These are phyloP conservation scores for Syncephalastrum racemosum DNA, from an alignment of 371 early-diverging fungal genomes.

Conservation along the genomic window DNA sequence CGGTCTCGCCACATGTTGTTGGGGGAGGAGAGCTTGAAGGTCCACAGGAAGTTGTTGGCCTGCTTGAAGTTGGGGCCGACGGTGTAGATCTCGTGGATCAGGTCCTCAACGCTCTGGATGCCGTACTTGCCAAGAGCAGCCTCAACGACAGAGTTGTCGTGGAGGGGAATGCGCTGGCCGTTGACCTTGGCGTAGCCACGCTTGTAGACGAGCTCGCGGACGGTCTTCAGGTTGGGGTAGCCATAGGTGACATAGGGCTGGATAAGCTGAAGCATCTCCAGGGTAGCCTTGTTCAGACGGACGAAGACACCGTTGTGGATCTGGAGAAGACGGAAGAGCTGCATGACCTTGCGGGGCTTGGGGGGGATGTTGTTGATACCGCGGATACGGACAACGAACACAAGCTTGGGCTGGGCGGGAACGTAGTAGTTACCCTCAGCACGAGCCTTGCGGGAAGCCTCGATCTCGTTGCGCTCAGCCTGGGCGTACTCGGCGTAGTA, in stretches of 20 bases:
- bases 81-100: slow-evolving; percentile 98
- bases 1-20: slow-evolving; percentile 94
- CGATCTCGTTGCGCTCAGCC: slow-evolving; percentile 86
- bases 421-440: slow-evolving; percentile 92
- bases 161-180: slow-evolving; percentile 95
- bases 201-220: slow-evolving; percentile 99
- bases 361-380: slow-evolving; percentile 99
- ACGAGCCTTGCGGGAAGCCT: slow-evolving; percentile 92
- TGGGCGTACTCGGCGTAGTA: slow-evolving; percentile 94
- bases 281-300: slow-evolving; percentile 97
- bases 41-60: slow-evolving; percentile 99
- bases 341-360: slow-evolving; percentile 99
- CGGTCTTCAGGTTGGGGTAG: slow-evolving; percentile 97
- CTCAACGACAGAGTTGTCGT: slow-evolving; percentile 97
- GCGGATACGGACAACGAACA: slow-evolving; percentile 96
- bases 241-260: slow-evolving; percentile 98
- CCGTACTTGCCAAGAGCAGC: slow-evolving; percentile 92
- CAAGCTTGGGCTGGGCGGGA: slow-evolving; percentile 96
- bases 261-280: slow-evolving; percentile 98
- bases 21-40: slow-evolving; percentile 99
- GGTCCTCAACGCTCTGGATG: slow-evolving; percentile 98
- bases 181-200: slow-evolving; percentile 98
- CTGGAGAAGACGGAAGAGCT: slow-evolving; percentile 98
- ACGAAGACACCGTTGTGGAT: slow-evolving; percentile 99
- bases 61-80: slow-evolving; percentile 89